Base-by-base conservation (phyloP, 805 yeast genomes). In the Saccharomycopsis babjevae region DNA sequence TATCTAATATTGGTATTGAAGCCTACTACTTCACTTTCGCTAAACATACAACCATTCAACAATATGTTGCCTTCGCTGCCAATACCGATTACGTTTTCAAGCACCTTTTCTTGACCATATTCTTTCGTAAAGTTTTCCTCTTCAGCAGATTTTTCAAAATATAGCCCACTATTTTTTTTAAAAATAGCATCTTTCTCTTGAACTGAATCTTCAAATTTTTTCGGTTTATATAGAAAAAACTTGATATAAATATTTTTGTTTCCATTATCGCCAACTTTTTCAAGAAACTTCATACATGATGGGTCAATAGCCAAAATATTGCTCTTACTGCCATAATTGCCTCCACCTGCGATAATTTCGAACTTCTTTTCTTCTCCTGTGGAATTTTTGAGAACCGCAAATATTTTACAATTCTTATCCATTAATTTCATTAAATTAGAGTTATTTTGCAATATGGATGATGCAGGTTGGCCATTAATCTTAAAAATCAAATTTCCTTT, bases 281-380 rank as follows among this genome's bases (percentile, higher is more conserved):
- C 54, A 10, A 63, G 10, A 57, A 46, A 56, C 10, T 56, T 28
- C 55, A 68, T 66, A 6, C 80, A 79, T 22, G 72, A 74, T 3
- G 80, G 77, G 1, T 79, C 74, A 15, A 78, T 63, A 0, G 76
- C 82, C 36, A 78, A 69, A 22, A 76, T 74, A 60, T 72, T 73
- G 4, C 80, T 79, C 64, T 77, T 77, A 50, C 76, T 72, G 1
- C 82, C 82, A 81, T 81, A 78, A 5, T 78, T 79, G 2, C 82
- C 82, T 1, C 82, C 82, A 6, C 82, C 82, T 11, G 81, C 82
- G 50, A 76, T 74, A n/a, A 77, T 78, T 66, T 77, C 75, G 66
- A 68, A 76, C 57, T 71, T 67, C 58, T 64, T 62, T 6, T 63
- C 62, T 25, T 56, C 58, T 34, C 39, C 39, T 32, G 16, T 32